Evolutionary conservation across 495 filamentous ascomycete genomes (phyloP).

Genomic region (Hypoxylon lenormandii): DNA sequence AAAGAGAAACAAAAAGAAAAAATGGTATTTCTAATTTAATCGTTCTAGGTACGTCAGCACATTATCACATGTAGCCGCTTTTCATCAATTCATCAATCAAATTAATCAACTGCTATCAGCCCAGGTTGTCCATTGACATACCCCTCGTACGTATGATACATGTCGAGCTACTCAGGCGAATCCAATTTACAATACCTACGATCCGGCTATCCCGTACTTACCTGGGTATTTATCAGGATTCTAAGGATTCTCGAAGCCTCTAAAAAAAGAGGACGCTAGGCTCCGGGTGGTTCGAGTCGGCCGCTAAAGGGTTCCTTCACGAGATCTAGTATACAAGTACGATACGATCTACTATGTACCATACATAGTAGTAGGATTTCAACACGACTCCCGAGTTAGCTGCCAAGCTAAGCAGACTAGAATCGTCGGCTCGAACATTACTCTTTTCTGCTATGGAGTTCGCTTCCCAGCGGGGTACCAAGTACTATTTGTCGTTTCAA

Average conservation of each 20-base stretch:
- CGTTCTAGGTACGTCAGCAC: slow-evolving; percentile 14
- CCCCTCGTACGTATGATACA: too few relatives aligned
- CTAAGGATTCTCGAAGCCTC: slow-evolving; percentile 17
- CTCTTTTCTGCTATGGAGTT: neutral
- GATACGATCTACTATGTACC: too few relatives aligned
- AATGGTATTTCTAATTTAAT: slow-evolving; percentile 23
- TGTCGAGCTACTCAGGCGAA: slow-evolving; percentile 9
- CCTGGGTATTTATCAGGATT: neutral
- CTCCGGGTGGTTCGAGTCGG: slow-evolving; percentile 1
- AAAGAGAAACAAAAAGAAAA: neutral
- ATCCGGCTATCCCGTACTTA: slow-evolving; percentile 6
- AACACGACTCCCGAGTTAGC: too few relatives aligned
- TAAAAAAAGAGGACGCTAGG: neutral
- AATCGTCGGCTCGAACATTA: slow-evolving; percentile 28
- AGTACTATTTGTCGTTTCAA: too few relatives aligned
- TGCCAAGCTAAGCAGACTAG: slow-evolving; percentile 27
- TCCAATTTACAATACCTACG: slow-evolving; percentile 8
- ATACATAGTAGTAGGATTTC: too few relatives aligned
- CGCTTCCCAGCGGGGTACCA: too few relatives aligned
- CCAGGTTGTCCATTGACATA: slow-evolving; percentile 7
- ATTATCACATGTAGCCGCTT: slow-evolving; percentile 23
- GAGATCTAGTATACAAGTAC: neutral
- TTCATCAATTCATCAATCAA: slow-evolving; percentile 8
- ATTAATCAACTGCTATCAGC: slow-evolving; percentile 5
- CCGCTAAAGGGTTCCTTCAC: slow-evolving; percentile 4